A percentile compares a stretch with the other conserved stretches of the same genome.
Conservation (phyloP, 2,329 filamentous ascomycete species). For the Coleophoma eucalyptorum region DNA sequence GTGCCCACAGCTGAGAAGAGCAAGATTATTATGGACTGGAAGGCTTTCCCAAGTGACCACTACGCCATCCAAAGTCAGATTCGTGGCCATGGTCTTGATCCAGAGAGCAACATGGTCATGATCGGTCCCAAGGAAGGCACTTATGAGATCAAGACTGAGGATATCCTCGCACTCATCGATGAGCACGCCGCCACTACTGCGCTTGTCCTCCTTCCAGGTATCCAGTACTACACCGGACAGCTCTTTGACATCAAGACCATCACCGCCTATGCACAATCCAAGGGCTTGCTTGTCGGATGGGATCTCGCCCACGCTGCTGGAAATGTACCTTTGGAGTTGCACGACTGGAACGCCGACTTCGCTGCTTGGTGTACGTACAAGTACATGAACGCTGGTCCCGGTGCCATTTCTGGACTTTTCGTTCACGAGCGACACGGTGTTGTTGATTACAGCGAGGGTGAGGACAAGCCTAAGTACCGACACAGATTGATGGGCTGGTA, state of each 20-base stretch:
- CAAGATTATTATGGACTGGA: conserved; percentile 72
- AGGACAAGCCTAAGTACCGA: conserved; percentile 46
- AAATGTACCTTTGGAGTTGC: conserved; percentile 74
- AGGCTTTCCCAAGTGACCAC: conserved; percentile 85
- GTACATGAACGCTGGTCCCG: conserved; percentile 84
- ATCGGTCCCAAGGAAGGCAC: conserved; percentile 58
- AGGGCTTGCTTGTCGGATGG: conserved; percentile 76
- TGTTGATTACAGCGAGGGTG: conserved; percentile 39
- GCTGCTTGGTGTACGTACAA: conserved; percentile 95
- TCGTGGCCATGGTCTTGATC: conserved; percentile 60
- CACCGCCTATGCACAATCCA: conserved; percentile 69
- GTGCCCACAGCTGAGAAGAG: conserved; percentile 53
- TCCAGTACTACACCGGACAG: conserved; percentile 92
- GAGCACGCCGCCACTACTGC: conserved; percentile 69
- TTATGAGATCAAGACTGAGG: conserved; percentile 64
- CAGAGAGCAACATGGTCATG: conserved; percentile 66
- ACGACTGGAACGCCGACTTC: conserved; percentile 90
- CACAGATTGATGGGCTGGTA: conserved; percentile 82
- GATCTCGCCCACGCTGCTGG: conserved; percentile 84
- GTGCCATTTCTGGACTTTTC: conserved; percentile 75
- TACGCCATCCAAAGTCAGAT: conserved; percentile 85
- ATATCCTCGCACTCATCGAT: conserved; percentile 71
- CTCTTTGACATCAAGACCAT: conserved; percentile 79
- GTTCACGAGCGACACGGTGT: conserved; percentile 72
- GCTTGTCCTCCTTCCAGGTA: conserved; percentile 75